Conservation (phyloP, 768 basidiomycete genomes). For the Jaapia argillacea region DNA sequence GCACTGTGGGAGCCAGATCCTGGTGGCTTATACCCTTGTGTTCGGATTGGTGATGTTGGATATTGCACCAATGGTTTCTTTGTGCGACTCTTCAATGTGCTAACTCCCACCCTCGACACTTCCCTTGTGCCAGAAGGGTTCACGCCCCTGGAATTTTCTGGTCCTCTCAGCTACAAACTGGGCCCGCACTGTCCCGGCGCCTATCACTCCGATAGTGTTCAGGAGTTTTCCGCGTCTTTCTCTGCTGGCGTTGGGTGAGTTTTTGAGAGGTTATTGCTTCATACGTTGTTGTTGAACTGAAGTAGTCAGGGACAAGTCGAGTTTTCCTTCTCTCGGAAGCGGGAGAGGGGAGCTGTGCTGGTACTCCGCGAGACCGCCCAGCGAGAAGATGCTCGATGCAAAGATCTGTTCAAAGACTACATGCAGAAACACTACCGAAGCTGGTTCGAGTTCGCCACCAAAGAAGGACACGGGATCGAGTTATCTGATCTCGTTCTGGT, state of each 20-base stretch:
- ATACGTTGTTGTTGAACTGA: too few relatives aligned
- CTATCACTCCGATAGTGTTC: too few relatives aligned
- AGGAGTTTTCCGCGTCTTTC: too few relatives aligned
- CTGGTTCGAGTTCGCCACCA: not conserved
- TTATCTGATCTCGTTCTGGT: not conserved
- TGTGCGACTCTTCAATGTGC: not conserved
- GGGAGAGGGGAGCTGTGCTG: not conserved
- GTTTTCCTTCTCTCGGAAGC: not conserved
- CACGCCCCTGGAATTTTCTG: too few relatives aligned
- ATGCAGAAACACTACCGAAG: not conserved
- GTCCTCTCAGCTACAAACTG: too few relatives aligned
- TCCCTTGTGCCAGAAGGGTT: too few relatives aligned
- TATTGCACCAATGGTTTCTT: not conserved
- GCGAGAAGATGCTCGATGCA: not conserved
- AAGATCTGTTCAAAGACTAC: not conserved
- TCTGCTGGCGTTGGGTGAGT: too few relatives aligned
- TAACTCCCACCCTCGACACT: not conserved
- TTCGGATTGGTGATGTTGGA: not conserved
- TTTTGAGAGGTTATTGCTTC: too few relatives aligned
- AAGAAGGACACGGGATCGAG: not conserved
- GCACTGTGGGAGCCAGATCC: not conserved
- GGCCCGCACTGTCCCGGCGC: too few relatives aligned
- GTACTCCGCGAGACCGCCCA: not conserved
- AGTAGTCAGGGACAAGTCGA: not conserved
- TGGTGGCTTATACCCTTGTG: not conserved